Base-by-base conservation (phyloP, 495 filamentous ascomycete genomes). In the Physcia stellaris region DNA sequence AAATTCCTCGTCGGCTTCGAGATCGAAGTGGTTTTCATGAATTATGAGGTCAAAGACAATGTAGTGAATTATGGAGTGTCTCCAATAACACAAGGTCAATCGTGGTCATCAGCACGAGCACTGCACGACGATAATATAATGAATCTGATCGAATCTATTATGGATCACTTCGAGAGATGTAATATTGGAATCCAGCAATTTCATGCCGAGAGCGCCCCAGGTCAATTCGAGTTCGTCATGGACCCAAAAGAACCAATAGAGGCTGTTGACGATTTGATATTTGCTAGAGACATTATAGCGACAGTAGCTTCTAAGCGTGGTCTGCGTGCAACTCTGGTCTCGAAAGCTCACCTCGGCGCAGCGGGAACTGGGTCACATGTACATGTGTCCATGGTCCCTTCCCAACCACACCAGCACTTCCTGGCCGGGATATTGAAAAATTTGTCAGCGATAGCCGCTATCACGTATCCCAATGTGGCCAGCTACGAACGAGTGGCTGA, bases 161-260 rank as follows among this genome's bases (percentile, higher is more conserved):
- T 67, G 9, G 57, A 63, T 2, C 59, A 63, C 4, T 66, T 86
- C 5, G 61, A 57, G 3, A 52, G 57, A 5, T 66, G 75, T 37
- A 78, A 70, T 6, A 81, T 93, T 41, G 47, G 68, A 6, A 59
- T 85, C 17, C 64, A 75, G 26, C 66, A 74, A 41, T 67, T 79
- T 41, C 81, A 86, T 48, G 52, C 79, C 3, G 81, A 83, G 47
- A 62, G 60, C 39, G 66, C 69, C 2, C 56, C 60, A 0, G 79
- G 78, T 5, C 79, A 84, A 40, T 85, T 72, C 53, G 80, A 85
- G 50, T 70, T 85, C 42, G 63, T 79, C 3, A 68, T 81, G 0
- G 59, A 65, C 0, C 68, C 78, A 0, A 57, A 64, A 1, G 59
- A 71, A 1, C 75, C 79, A 0, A 46, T 84, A 2, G 52, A 65